These are phyloP conservation scores for Eucalyptus curtisii DNA, from an alignment of 345 rosid genomes.

Conservation along the genomic window DNA sequence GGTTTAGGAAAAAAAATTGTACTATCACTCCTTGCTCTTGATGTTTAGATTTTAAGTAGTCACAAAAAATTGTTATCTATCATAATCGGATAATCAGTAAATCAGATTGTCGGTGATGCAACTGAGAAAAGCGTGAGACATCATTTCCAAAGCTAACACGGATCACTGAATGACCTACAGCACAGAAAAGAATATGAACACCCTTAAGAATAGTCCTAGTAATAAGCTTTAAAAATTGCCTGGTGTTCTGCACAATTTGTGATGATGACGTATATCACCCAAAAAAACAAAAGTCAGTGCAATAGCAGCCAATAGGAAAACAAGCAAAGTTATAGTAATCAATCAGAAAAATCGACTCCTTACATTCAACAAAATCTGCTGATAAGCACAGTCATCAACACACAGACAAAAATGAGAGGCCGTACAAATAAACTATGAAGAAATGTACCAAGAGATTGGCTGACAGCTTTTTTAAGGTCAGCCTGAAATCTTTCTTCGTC, in stretches of 20 bases:
- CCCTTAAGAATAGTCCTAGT: neutral
- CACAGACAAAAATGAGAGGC: neutral
- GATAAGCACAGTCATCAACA: neutral
- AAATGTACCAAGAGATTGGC: slow-evolving; percentile 79
- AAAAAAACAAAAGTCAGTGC: neutral
- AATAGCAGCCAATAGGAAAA: neutral
- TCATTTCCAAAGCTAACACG: neutral
- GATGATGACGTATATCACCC: neutral
- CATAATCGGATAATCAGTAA: neutral
- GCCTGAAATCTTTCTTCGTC: slow-evolving; percentile 95
- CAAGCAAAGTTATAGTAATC: neutral
- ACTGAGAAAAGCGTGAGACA: neutral
- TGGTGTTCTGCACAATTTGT: neutral
- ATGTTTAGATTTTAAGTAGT: neutral
- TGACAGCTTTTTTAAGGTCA: slow-evolving; percentile 71
- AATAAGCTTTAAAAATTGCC: neutral
- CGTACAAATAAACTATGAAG: neutral
- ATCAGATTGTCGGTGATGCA: neutral
- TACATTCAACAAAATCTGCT: neutral
- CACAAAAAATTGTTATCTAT: neutral
- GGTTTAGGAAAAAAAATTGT: neutral
- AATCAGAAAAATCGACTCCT: neutral
- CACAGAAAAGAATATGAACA: neutral
- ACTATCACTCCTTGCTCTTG: neutral
- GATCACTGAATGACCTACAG: neutral